Percentiles rank a stretch among this genome's conserved stretches.
Evolutionary conservation across 1,284 basidiomycete genomes (phyloP).

Genomic region (Gomphus bonarii): DNA sequence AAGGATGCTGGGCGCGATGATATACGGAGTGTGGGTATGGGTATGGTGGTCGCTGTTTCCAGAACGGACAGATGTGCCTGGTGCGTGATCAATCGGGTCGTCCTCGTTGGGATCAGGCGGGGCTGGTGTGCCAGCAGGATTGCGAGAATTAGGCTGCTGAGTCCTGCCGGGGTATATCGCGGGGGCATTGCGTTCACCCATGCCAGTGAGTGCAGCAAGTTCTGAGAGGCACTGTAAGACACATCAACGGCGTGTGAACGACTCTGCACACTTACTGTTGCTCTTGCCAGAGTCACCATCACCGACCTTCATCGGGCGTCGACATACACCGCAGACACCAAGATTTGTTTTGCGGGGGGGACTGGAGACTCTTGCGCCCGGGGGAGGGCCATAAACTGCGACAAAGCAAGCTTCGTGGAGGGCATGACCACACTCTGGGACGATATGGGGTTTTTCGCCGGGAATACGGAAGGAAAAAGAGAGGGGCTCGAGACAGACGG

Average conservation of each 20-base stretch:
- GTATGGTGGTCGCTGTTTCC: slow-evolving; percentile 33
- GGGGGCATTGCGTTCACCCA: slow-evolving; percentile 51
- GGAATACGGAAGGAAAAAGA: slow-evolving; percentile 79
- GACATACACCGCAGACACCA: slow-evolving; percentile 94
- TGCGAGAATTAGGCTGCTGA: slow-evolving; percentile 27
- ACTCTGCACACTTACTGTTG: slow-evolving; percentile 61
- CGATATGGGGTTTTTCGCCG: slow-evolving; percentile 94
- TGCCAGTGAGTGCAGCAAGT: slow-evolving; percentile 80
- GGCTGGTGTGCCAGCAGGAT: slow-evolving; percentile 21
- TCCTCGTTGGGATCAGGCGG: slow-evolving; percentile 63
- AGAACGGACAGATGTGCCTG: slow-evolving; percentile 36
- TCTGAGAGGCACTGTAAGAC: slow-evolving; percentile 34
- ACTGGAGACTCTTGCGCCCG: slow-evolving; percentile 34
- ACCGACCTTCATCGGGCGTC: slow-evolving; percentile 88
- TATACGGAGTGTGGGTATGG: slow-evolving; percentile 29
- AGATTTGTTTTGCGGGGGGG: slow-evolving; percentile 66
- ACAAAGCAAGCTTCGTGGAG: slow-evolving; percentile 96
- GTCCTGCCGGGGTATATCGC: slow-evolving; percentile 61
- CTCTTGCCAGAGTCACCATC: slow-evolving; percentile 73
- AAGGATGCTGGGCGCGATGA: slow-evolving; percentile 82
- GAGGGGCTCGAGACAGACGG: slow-evolving; percentile 84
- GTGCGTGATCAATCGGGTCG: slow-evolving; percentile 53
- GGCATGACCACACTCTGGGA: slow-evolving; percentile 95
- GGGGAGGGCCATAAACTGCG: slow-evolving; percentile 86
- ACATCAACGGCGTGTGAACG: not conserved